A percentile compares a stretch with the other conserved stretches of the same genome.
Conservation (phyloP, 257 asterid species). For the Nyctanthes arbortristis region DNA sequence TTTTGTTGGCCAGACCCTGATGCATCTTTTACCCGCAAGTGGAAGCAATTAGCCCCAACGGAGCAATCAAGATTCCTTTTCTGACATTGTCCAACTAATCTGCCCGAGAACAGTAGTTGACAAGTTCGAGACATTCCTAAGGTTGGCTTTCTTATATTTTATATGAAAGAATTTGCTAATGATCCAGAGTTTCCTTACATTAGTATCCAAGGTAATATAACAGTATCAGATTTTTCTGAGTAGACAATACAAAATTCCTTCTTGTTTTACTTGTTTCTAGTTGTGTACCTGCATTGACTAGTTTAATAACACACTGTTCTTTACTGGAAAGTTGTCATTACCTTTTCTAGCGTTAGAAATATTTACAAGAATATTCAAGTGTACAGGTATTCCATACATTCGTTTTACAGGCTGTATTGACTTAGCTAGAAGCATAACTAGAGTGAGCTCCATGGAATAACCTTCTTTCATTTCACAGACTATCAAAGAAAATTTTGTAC, state of each 20-base stretch:
- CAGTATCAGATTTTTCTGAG: constrained; percentile 11
- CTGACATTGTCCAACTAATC: constrained; percentile 8
- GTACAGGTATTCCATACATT: too few relatives aligned
- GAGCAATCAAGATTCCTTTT: constrained; percentile 13
- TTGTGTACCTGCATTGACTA: constrained; percentile 24
- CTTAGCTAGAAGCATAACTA: not conserved
- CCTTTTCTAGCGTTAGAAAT: too few relatives aligned
- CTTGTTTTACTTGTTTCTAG: constrained; percentile 27
- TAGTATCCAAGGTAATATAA: constrained; percentile 21
- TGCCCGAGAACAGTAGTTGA: not conserved
- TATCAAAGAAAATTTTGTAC: not conserved
- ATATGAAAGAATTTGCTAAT: constrained; percentile 31
- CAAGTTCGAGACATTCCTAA: constrained; percentile 31
- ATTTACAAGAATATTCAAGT: too few relatives aligned
- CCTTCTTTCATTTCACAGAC: not conserved
- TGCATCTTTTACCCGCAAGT: not conserved
- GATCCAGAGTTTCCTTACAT: constrained; percentile 27
- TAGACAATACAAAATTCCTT: constrained; percentile 27
- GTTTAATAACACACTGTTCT: constrained; percentile 23
- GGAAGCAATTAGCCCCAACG: constrained; percentile 17
- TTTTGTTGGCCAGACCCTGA: not conserved
- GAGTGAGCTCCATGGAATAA: not conserved
- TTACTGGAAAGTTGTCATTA: constrained; percentile 6
- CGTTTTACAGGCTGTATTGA: not conserved
- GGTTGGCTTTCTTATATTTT: constrained; percentile 25